Evolutionary conservation across 2,329 filamentous ascomycete genomes (phyloP).

Genomic region (Blumeria hordei): DNA sequence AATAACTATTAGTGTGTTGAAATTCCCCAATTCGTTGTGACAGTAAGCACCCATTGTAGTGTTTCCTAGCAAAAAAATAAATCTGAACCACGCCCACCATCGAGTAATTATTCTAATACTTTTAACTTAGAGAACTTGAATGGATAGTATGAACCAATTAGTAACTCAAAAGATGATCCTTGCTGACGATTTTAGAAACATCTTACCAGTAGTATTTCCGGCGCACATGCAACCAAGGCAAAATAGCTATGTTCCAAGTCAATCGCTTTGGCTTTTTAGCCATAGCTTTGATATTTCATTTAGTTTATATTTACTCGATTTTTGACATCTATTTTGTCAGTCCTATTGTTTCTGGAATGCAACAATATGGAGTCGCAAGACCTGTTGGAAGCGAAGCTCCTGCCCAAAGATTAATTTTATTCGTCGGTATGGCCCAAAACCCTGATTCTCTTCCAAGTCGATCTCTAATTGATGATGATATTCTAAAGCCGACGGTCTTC

Average conservation of each 20-base stretch:
- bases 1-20: too few relatives aligned
- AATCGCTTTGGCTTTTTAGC: slow-evolving; percentile 61
- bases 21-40: too few relatives aligned
- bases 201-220: too few relatives aligned
- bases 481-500: slow-evolving; percentile 54
- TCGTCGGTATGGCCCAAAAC: slow-evolving; percentile 42
- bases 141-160: too few relatives aligned
- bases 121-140: too few relatives aligned
- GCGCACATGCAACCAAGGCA: too few relatives aligned
- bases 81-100: too few relatives aligned
- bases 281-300: slow-evolving; percentile 74
- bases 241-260: slow-evolving; percentile 24
- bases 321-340: slow-evolving; percentile 99
- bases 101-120: too few relatives aligned
- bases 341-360: slow-evolving; percentile 91
- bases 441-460: background rate
- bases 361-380: slow-evolving; percentile 46
- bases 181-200: too few relatives aligned
- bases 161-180: too few relatives aligned
- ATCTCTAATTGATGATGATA: background rate
- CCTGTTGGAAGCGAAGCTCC: slow-evolving; percentile 38
- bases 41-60: too few relatives aligned
- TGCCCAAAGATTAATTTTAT: slow-evolving; percentile 73
- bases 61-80: too few relatives aligned
- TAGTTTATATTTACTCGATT: slow-evolving; percentile 84